These are phyloP conservation scores for Podospora pseudoanserina DNA, from an alignment of 495 filamentous ascomycete species.

Conservation along the genomic window DNA sequence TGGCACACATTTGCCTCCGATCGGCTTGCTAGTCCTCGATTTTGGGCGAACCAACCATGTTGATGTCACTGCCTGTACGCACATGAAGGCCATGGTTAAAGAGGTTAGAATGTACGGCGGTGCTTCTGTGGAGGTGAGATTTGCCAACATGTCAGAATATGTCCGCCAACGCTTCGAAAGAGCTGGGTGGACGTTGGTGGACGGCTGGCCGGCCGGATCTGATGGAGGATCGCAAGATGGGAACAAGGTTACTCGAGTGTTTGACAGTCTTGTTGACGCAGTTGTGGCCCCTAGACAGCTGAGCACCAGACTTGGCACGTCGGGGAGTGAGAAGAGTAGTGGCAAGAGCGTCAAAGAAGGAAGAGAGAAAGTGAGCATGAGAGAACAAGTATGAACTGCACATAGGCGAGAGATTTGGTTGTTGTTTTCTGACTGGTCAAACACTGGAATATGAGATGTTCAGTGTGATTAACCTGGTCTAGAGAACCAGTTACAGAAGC, in stretches of 20 bases:
- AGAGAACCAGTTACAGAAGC: too few species aligned
- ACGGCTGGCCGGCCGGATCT: background rate
- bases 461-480: too few species aligned
- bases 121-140: constrained; percentile 18
- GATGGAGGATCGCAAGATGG: background rate
- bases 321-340: background rate
- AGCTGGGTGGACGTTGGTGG: constrained; percentile 19
- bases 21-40: constrained; percentile 25
- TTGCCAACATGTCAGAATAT: constrained; percentile 23
- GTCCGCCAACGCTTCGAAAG: constrained; percentile 24
- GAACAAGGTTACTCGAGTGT: background rate
- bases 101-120: constrained; percentile 26
- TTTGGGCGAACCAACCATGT: constrained; percentile 24
- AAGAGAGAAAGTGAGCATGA: background rate
- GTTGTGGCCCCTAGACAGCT: background rate
- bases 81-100: constrained; percentile 18
- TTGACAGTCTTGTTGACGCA: constrained; percentile 3
- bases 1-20: constrained; percentile 15
- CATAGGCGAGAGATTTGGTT: too few species aligned
- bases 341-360: background rate
- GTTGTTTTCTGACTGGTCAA: too few species aligned
- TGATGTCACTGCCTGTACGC: constrained; percentile 24
- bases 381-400: background rate
- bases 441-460: too few species aligned
- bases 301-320: background rate